These are phyloP conservation scores for Aspergillus olivimuriae DNA, from an alignment of 495 filamentous ascomycete species.

Conservation along the genomic window DNA sequence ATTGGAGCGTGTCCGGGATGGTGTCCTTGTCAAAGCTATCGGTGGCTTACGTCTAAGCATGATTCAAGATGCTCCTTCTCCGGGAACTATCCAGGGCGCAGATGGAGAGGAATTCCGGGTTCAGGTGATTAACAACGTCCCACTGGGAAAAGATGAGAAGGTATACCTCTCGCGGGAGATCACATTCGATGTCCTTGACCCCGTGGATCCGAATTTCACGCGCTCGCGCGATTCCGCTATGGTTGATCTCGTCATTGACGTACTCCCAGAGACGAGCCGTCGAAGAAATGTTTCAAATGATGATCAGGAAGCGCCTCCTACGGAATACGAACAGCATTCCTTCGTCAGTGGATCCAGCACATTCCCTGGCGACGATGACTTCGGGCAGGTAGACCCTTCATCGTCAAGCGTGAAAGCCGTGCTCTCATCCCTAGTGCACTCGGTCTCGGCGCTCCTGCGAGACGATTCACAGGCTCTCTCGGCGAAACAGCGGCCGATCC, in stretches of 20 bases:
- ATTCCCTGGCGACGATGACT: conserved; percentile 16
- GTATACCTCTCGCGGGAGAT: conserved; percentile 74
- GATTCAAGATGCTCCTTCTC: conserved; percentile 55
- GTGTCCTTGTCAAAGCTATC: conserved; percentile 72
- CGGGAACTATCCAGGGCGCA: conserved; percentile 24
- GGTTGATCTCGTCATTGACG: conserved; percentile 65
- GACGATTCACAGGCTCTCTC: conserved; percentile 29
- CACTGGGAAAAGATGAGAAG: conserved; percentile 83
- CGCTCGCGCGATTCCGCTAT: conserved; percentile 64
- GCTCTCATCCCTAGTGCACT: conserved; percentile 51
- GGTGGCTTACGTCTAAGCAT: conserved; percentile 73
- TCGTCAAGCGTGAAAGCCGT: conserved; percentile 43
- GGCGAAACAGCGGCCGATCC: conserved; percentile 23
- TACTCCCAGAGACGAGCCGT: conserved; percentile 35
- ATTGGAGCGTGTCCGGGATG: conserved; percentile 60
- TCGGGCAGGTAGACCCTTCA: conserved; percentile 28
- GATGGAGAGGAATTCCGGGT: conserved; percentile 54
- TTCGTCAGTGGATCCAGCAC: conserved; percentile 11
- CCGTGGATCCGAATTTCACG: conserved; percentile 76
- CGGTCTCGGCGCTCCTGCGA: conserved; percentile 49
- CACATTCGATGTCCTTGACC: conserved; percentile 62
- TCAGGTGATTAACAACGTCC: conserved; percentile 70
- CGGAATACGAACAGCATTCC: conserved; percentile 15
- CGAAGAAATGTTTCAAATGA: conserved; percentile 34
- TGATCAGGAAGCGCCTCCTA: conserved; percentile 23